phyloP scores from a whole-genome alignment of 2,329 filamentous ascomycete genomes.

The Fusarium pseudoanthophilum region DNA sequence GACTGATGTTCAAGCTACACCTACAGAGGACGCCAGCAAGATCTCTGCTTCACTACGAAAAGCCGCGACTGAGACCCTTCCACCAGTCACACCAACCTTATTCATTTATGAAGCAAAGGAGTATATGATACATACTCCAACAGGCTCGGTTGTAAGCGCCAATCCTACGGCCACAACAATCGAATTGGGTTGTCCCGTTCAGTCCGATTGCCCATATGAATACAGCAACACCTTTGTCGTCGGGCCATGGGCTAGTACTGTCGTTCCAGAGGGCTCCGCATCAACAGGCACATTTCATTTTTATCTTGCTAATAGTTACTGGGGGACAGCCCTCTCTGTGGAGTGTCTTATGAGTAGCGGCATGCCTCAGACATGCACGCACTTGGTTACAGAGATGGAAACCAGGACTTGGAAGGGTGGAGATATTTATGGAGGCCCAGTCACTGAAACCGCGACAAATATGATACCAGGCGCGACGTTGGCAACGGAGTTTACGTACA shows the following conservation, averaged over 20 bases:
- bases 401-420: neutral
- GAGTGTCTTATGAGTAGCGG: constrained; percentile 3
- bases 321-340: neutral
- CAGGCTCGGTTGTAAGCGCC: neutral
- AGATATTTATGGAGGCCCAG: no score
- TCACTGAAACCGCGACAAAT: neutral
- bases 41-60: neutral
- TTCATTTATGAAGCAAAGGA: neutral
- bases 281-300: constrained; percentile 1
- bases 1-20: neutral
- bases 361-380: neutral
- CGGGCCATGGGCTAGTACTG: constrained; percentile 10
- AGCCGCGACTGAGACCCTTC: neutral
- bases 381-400: fast-evolving
- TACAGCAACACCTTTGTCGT: constrained; percentile 11
- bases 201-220: neutral
- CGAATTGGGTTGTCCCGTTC: neutral
- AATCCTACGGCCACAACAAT: neutral
- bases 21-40: neutral
- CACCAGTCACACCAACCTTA: neutral
- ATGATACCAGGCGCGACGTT: no score
- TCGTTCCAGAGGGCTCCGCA: neutral
- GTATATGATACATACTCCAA: neutral
- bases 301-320: neutral
- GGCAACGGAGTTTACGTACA: neutral